phyloP scores from a whole-genome alignment of 2,329 filamentous ascomycete genomes.

The Colletotrichum cordylinicola region DNA sequence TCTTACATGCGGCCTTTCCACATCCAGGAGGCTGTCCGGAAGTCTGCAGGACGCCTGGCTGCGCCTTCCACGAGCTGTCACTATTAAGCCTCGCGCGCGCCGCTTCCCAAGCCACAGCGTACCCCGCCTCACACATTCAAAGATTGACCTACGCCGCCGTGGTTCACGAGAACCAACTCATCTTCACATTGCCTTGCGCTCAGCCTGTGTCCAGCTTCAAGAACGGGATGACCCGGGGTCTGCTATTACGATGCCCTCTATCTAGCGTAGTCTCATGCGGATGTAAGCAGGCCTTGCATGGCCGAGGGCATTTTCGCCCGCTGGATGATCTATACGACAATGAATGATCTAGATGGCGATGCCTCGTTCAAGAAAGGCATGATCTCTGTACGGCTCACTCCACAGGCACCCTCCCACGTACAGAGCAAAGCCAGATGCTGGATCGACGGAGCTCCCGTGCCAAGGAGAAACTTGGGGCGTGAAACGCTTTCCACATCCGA shows the following conservation, averaged over 20 bases:
- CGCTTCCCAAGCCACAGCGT: background rate
- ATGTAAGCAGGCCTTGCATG: background rate
- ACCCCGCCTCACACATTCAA: background rate
- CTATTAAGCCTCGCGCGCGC: background rate
- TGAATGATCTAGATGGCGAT: background rate
- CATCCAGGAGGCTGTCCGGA: background rate
- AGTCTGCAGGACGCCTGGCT: background rate
- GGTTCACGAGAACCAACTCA: background rate
- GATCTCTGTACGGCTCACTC: background rate
- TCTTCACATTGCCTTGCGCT: background rate
- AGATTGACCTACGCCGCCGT: background rate
- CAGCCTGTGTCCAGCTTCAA: background rate
- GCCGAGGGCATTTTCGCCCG: background rate
- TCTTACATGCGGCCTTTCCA: background rate
- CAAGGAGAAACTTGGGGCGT: conserved; percentile 4
- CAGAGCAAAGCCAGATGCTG: background rate
- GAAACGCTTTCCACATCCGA: conserved; percentile 13
- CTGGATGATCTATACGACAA: background rate
- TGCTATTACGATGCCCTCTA: background rate
- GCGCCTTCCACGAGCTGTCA: background rate
- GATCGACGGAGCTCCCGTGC: background rate
- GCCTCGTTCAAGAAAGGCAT: background rate
- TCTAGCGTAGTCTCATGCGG: background rate
- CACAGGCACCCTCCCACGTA: background rate
- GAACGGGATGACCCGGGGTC: background rate